Evolutionary conservation across 495 filamentous ascomycete genomes (phyloP).

Genomic region (Daldinia grandis): DNA sequence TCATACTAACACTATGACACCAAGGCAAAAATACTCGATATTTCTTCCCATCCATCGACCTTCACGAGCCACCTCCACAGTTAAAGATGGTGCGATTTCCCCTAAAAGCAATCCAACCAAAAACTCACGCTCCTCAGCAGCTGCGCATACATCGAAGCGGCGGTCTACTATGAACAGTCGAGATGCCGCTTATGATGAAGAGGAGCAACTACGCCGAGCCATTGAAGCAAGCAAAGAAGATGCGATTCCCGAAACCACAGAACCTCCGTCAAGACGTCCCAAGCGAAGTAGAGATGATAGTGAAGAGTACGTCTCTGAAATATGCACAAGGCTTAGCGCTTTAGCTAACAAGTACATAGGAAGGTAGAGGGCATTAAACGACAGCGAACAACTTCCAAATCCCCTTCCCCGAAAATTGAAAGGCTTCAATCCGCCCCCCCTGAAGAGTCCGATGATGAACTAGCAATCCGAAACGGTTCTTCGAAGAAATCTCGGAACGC

Average conservation of each 20-base stretch:
- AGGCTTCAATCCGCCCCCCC: slow-evolving; percentile 56
- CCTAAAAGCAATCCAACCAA: slow-evolving; percentile 59
- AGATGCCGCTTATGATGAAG: slow-evolving; percentile 94
- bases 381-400: slow-evolving; percentile 78
- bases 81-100: slow-evolving; percentile 63
- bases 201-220: slow-evolving; percentile 85
- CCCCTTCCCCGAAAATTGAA: slow-evolving; percentile 65
- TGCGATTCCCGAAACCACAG: slow-evolving; percentile 58
- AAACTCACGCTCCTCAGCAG: slow-evolving; percentile 56
- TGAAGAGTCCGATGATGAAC: slow-evolving; percentile 77
- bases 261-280: slow-evolving; percentile 63
- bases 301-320: slow-evolving; percentile 71
- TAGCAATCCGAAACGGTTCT: slow-evolving; percentile 58
- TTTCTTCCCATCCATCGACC: slow-evolving; percentile 63
- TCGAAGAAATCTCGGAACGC: slow-evolving; percentile 72
- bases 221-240: slow-evolving; percentile 94
- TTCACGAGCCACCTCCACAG: slow-evolving; percentile 62
- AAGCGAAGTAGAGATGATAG: slow-evolving; percentile 92
- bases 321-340: background rate
- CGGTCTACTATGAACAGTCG: slow-evolving; percentile 98
- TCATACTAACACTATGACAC: slow-evolving; percentile 46
- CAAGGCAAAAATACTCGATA: slow-evolving; percentile 64
- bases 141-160: slow-evolving; percentile 71
- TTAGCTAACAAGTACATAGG: slow-evolving; percentile 41
- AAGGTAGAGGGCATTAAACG: slow-evolving; percentile 65